These are phyloP conservation scores for Blastobotrys ciferrii DNA, from an alignment of 1,139 yeast genomes.

Conservation along the genomic window DNA sequence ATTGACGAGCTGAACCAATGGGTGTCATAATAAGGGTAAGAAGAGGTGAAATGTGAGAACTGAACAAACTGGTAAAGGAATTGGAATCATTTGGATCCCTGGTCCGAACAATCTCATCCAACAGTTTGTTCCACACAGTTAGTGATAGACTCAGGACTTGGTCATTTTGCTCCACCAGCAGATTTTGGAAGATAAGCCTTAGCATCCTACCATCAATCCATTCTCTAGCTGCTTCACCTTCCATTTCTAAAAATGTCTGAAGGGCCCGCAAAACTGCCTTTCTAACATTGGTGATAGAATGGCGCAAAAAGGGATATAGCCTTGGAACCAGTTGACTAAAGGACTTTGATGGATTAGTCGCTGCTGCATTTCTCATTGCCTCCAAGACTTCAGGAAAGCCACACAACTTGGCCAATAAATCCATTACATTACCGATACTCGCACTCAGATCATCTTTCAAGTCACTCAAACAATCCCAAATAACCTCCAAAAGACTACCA, in stretches of 20 bases:
- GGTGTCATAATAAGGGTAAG: constrained; percentile 83
- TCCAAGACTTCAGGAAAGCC: constrained; percentile 72
- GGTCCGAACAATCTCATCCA: constrained; percentile 46
- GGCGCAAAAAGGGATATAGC: constrained; percentile 88
- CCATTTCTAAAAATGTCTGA: constrained; percentile 70
- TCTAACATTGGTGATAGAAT: constrained; percentile 89
- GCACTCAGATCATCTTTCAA: constrained; percentile 90
- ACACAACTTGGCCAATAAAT: constrained; percentile 82
- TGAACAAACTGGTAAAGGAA: constrained; percentile 26
- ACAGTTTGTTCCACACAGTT: constrained; percentile 57
- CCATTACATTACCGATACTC: constrained; percentile 96
- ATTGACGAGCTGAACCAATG: constrained; percentile 87
- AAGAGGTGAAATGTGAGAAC: constrained; percentile 57
- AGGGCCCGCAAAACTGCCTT: constrained; percentile 83
- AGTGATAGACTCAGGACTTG: constrained; percentile 67
- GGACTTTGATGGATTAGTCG: constrained; percentile 47
- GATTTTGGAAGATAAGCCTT: constrained; percentile 79
- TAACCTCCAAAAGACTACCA: constrained; percentile 64
- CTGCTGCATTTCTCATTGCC: constrained; percentile 56
- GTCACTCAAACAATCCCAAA: constrained; percentile 86
- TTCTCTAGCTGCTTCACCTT: constrained; percentile 46
- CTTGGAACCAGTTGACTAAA: constrained; percentile 84
- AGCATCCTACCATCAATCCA: constrained; percentile 79
- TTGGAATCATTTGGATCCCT: constrained; percentile 30
- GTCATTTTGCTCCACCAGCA: constrained; percentile 81